A percentile compares a stretch with the other conserved stretches of the same genome.
phyloP scores from a whole-genome alignment of 805 yeast genomes.

The Maudiozyma bulderi region DNA sequence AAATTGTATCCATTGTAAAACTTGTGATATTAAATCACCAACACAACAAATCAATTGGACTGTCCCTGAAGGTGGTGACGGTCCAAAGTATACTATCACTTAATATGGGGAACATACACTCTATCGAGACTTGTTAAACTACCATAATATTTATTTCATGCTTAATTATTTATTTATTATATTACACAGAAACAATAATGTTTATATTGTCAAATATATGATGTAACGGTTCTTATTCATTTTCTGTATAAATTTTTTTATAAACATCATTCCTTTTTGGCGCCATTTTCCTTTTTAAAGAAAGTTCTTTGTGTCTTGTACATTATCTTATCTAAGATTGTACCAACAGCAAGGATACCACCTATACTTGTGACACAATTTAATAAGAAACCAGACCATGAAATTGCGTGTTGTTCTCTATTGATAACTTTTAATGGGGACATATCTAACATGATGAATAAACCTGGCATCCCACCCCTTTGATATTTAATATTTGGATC shows the following conservation, averaged over 20 bases:
- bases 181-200: background rate
- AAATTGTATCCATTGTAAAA: conserved; percentile 96
- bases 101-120: background rate
- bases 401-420: conserved; percentile 53
- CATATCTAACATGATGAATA: conserved; percentile 80
- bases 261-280: background rate
- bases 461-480: conserved; percentile 89
- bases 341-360: conserved; percentile 90
- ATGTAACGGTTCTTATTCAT: too few species aligned
- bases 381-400: conserved; percentile 74
- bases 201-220: background rate
- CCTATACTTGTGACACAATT: conserved; percentile 86
- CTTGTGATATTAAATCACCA: conserved; percentile 96
- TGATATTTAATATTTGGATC: conserved; percentile 78
- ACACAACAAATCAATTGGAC: conserved; percentile 90
- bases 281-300: conserved; percentile 1
- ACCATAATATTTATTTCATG: background rate
- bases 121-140: too few species aligned
- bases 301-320: conserved; percentile 83
- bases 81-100: conserved; percentile 71
- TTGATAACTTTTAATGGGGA: conserved; percentile 88
- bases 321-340: conserved; percentile 77
- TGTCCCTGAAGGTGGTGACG: conserved; percentile 99
- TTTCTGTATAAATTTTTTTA: too few species aligned
- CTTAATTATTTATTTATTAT: conserved; percentile 6